Conservation (phyloP, 306 rosid genomes). For the Lupinus albus region DNA sequence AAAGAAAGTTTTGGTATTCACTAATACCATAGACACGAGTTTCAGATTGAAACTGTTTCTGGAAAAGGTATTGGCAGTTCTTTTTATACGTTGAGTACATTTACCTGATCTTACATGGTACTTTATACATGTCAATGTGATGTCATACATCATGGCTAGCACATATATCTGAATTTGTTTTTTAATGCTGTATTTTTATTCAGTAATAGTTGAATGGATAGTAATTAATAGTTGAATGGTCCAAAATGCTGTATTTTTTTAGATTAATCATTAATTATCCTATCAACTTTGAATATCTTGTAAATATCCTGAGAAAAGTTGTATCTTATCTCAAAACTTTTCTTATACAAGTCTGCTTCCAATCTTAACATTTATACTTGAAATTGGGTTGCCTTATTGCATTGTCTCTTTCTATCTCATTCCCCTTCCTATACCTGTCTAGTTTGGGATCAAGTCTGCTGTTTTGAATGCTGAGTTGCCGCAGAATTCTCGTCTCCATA, state of each 20-base stretch:
- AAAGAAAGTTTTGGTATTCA: slow-evolving; percentile 84
- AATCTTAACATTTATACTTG: slow-evolving; percentile 22
- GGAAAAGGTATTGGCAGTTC: slow-evolving; percentile 70
- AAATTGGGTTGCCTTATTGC: slow-evolving; percentile 26
- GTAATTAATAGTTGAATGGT: no score
- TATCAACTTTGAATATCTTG: slow-evolving; percentile 29
- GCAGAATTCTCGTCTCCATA: slow-evolving; percentile 95
- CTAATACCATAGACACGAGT: slow-evolving; percentile 80
- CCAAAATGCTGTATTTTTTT: no score
- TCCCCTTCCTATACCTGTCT: slow-evolving; percentile 35
- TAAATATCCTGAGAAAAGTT: neutral
- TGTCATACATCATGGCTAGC: slow-evolving; percentile 10
- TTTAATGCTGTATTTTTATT: slow-evolving; percentile 17
- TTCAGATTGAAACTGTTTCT: slow-evolving; percentile 78
- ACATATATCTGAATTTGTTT: neutral
- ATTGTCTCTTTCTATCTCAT: neutral
- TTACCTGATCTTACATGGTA: neutral
- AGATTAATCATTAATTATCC: no score
- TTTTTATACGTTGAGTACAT: slow-evolving; percentile 26
- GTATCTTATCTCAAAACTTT: neutral
- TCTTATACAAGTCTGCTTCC: slow-evolving; percentile 3
- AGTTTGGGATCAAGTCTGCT: slow-evolving; percentile 96
- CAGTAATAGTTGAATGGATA: slow-evolving; percentile 13
- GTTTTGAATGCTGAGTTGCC: slow-evolving; percentile 96
- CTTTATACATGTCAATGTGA: slow-evolving; percentile 14